Evolutionary conservation across 441 rosid species (phyloP).

Genomic region (Isatis lusitanica): DNA sequence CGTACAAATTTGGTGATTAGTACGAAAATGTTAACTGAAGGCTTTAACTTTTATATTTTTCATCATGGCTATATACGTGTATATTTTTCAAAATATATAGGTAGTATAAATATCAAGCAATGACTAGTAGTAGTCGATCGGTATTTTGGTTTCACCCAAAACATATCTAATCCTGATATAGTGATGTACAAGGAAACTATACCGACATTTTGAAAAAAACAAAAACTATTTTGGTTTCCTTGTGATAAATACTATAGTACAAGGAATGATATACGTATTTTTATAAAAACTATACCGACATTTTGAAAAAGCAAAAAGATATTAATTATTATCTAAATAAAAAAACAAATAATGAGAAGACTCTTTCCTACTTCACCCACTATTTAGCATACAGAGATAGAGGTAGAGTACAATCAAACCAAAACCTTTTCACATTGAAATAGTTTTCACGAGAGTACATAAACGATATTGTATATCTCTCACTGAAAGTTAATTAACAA

Average conservation of each 20-base stretch:
- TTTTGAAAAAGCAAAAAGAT: not conserved
- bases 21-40: not conserved
- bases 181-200: not conserved
- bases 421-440: not conserved
- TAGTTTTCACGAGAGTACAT: not conserved
- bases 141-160: too few relatives aligned
- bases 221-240: too few relatives aligned
- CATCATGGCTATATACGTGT: not conserved
- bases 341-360: not conserved
- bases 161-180: not conserved
- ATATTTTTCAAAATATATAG: too few relatives aligned
- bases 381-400: not conserved
- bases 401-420: not conserved
- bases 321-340: not conserved
- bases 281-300: not conserved
- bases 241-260: not conserved
- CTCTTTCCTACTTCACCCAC: slow-evolving; percentile 20
- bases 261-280: not conserved
- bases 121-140: not conserved
- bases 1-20: not conserved
- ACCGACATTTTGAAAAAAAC: not conserved
- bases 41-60: not conserved
- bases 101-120: not conserved
- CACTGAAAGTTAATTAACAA: slow-evolving; percentile 4
- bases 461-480: not conserved